A percentile compares a stretch with the other conserved stretches of the same genome.
Conservation (phyloP, 1,139 yeast species). For the Geotrichum citri-aurantii region DNA sequence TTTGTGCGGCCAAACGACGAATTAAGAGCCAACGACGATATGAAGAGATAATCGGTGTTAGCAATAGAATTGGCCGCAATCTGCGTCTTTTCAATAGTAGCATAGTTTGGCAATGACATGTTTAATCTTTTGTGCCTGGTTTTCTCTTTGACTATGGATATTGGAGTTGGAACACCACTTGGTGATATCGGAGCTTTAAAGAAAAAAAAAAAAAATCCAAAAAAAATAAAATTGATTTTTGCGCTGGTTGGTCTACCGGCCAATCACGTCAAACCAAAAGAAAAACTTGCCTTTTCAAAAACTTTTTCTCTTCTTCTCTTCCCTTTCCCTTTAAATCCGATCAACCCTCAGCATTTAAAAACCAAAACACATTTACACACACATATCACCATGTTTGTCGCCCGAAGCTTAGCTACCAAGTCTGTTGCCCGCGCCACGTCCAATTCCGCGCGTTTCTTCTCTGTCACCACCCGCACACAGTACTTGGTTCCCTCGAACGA, state of each 20-base stretch:
- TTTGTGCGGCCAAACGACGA: neutral
- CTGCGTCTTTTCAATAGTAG: constrained; percentile 7
- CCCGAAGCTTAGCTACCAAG: constrained; percentile 8
- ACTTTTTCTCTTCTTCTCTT: neutral
- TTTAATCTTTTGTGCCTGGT: neutral
- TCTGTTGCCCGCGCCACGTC: constrained; percentile 10
- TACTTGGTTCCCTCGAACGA: constrained; percentile 12
- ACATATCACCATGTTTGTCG: constrained; percentile 14
- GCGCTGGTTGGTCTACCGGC: neutral
- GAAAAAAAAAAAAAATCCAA: neutral
- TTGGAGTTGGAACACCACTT: neutral
- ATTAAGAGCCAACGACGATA: neutral
- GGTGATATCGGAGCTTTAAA: neutral
- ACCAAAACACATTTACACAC: neutral
- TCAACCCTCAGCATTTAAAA: neutral
- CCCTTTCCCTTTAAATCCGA: neutral
- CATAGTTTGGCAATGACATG: constrained; percentile 13
- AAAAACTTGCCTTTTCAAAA: neutral
- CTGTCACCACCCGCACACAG: constrained; percentile 8
- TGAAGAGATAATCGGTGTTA: constrained; percentile 9
- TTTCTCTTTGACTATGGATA: too few relatives aligned
- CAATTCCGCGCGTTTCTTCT: constrained; percentile 5
- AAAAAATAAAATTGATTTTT: neutral
- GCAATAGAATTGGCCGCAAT: constrained; percentile 11
- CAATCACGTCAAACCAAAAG: constrained; percentile 13